Evolutionary conservation across 2,329 filamentous ascomycete genomes (phyloP), one percentile per base, ranked within the genome.

Genomic region (Colletotrichum zoysiae): DNA sequence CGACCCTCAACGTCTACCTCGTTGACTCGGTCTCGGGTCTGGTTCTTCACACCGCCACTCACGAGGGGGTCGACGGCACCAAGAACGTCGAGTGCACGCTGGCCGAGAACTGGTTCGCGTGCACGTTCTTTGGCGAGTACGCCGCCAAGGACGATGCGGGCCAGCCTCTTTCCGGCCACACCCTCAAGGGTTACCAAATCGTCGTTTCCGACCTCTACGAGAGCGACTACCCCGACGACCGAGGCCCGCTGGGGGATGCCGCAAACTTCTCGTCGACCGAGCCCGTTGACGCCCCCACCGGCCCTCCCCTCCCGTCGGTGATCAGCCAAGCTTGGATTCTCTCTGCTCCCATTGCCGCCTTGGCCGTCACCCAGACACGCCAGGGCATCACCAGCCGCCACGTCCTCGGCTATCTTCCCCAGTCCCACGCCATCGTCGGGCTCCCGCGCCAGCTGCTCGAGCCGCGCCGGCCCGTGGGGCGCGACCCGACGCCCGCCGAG

Each of bases 51-150:
- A 90, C 93, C 1, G 87, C 89, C 57, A 89, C 86, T 0, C 91
- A 97, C 78, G 82, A 87, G 7, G 92, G 92, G 5, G 90, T 97
- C 44, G 95, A 98, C 78, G 86, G 89, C 1, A 85, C 83, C 59
- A 92, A 95, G 78, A 88, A 91, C 0, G 92, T 97, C 72, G 86
- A 92, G 30, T 94, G 95, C 53, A 89, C 90, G 35, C 86, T 98
- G 64, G 93, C 95, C 0, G 96, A 99, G 85, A 98, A 99, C 82
- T 98, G 95, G 95, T 95, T 97, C 78, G 88, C 91, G 8, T 98
- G 97, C 84, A 92, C 94, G 9, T 93, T 95, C 81, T 92, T 89
- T 76, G 88, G 87, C 46, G 83, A 88, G 76, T 91, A 91, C 78
- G 82, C 84, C 3, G 85, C 91, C 42, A 82, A 85, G 55, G 88